A percentile compares a stretch with the other conserved stretches of the same genome.
Conservation (phyloP, 1,284 basidiomycete species). For the Ganoderma leucocontextum region DNA sequence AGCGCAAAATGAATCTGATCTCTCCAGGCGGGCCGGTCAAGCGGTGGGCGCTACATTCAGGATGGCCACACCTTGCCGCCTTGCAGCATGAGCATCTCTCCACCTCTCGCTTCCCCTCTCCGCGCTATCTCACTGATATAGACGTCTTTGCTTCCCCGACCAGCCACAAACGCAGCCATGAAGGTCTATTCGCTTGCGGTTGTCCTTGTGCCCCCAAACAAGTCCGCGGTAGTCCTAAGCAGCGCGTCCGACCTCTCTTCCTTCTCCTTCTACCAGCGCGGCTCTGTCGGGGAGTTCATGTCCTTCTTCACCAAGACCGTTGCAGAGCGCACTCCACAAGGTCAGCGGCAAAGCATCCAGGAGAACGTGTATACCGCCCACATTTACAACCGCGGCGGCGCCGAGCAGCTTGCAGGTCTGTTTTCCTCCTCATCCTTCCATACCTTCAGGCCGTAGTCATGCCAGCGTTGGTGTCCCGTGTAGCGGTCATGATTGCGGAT, state of each 20-base stretch:
- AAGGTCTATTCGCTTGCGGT: slow-evolving; percentile 78
- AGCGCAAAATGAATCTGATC: slow-evolving; percentile 9
- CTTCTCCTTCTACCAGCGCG: slow-evolving; percentile 94
- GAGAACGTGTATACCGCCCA: slow-evolving; percentile 96
- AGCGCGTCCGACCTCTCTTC: slow-evolving; percentile 87
- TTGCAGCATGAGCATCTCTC: not conserved
- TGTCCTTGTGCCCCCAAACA: slow-evolving; percentile 62
- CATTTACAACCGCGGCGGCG: slow-evolving; percentile 89
- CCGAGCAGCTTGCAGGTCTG: slow-evolving; percentile 82
- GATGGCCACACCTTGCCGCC: not conserved
- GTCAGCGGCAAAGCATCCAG: slow-evolving; percentile 92
- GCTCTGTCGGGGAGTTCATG: slow-evolving; percentile 89
- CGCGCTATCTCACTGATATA: not conserved
- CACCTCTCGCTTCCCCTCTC: not conserved
- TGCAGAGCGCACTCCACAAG: slow-evolving; percentile 86
- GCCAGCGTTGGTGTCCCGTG: not conserved
- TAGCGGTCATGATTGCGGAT: slow-evolving; percentile 94
- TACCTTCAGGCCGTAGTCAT: not conserved
- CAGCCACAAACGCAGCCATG: slow-evolving; percentile 49
- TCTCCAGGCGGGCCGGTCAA: not conserved
- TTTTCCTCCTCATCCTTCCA: slow-evolving; percentile 21
- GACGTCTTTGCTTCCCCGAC: not conserved
- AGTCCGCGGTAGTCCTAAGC: slow-evolving; percentile 72
- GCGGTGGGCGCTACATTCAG: not conserved
- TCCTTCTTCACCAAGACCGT: slow-evolving; percentile 94